A percentile compares a stretch with the other conserved stretches of the same genome.
These are phyloP conservation scores for Micractinium sp. DNA, from an alignment of 139 green algal genomes.

Conservation along the genomic window DNA sequence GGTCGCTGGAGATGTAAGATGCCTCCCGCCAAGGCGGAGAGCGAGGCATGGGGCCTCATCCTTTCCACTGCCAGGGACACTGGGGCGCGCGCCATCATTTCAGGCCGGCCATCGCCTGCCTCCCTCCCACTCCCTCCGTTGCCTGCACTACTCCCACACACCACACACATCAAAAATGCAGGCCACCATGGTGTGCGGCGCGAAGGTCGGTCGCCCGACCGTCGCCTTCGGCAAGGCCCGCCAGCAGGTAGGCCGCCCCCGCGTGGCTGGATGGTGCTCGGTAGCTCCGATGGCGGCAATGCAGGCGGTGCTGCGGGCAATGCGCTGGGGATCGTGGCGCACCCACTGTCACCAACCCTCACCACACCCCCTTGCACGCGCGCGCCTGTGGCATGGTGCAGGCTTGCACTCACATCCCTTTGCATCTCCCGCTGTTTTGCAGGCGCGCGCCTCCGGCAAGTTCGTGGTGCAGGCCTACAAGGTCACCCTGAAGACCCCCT, in stretches of 20 bases:
- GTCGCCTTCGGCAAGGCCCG: slow-evolving; percentile 3
- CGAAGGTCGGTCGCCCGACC: slow-evolving; percentile 1
- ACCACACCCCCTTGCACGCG: neutral
- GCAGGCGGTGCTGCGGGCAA: neutral
- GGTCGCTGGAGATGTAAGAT: too few species aligned
- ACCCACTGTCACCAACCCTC: neutral
- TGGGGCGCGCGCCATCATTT: too few species aligned
- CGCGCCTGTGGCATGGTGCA: neutral
- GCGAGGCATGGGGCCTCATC: too few species aligned
- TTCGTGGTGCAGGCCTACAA: slow-evolving; percentile 62
- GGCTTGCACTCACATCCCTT: neutral
- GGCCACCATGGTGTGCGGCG: slow-evolving; percentile 20
- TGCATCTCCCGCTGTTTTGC: neutral
- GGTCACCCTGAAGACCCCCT: slow-evolving; percentile 78
- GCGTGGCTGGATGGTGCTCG: neutral
- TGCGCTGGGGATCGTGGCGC: neutral
- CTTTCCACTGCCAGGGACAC: too few species aligned
- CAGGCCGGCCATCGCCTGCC: neutral
- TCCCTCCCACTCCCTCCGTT: neutral
- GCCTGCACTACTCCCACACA: neutral
- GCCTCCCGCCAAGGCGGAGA: too few species aligned
- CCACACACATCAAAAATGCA: slow-evolving; percentile 7
- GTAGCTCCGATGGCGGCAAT: neutral
- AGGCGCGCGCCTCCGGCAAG: slow-evolving; percentile 2
- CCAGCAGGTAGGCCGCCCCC: neutral